A percentile compares a stretch with the other conserved stretches of the same genome.
phyloP scores from a whole-genome alignment of 225 moss, liverwort and hornwort genomes.

The Ulota crispa region DNA sequence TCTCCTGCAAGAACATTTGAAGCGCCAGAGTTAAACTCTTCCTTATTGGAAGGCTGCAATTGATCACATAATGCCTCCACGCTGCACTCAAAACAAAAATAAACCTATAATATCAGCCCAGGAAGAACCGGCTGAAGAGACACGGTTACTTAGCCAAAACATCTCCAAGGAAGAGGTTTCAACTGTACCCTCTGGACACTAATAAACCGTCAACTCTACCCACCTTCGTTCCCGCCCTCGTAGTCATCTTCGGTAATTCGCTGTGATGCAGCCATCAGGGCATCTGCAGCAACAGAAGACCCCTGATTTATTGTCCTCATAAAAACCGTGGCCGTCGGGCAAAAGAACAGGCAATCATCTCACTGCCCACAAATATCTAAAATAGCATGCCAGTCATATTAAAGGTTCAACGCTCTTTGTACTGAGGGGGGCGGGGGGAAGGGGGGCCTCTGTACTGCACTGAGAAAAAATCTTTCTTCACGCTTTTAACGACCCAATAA shows the following conservation, averaged over 20 bases:
- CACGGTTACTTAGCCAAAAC: constrained; percentile 5
- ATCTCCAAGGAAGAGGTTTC: constrained; percentile 4
- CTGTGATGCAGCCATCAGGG: constrained; percentile 73
- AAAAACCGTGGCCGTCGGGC: constrained; percentile 12
- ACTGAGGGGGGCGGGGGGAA: neutral
- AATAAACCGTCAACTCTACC: constrained; percentile 46
- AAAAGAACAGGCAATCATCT: constrained; percentile 21
- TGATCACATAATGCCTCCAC: neutral
- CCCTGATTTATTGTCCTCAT: constrained; percentile 39
- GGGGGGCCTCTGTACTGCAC: neutral
- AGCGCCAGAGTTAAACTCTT: constrained; percentile 17
- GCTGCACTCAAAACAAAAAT: constrained; percentile 1
- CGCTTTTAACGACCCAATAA: constrained; percentile 13
- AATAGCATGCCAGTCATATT: constrained; percentile 18
- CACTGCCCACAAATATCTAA: constrained; percentile 27
- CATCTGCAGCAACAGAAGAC: constrained; percentile 58
- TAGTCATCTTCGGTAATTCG: constrained; percentile 60
- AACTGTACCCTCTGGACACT: constrained; percentile 20
- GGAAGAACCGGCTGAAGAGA: constrained; percentile 22
- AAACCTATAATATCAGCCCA: constrained; percentile 7
- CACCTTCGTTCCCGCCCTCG: constrained; percentile 70
- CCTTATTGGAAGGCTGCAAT: neutral
- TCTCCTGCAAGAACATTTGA: constrained; percentile 25
- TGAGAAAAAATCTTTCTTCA: neutral
- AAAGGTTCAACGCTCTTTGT: constrained; percentile 15